Evolutionary conservation across 2,329 filamentous ascomycete species (phyloP).

Genomic region (Dichotomopilus funicola): DNA sequence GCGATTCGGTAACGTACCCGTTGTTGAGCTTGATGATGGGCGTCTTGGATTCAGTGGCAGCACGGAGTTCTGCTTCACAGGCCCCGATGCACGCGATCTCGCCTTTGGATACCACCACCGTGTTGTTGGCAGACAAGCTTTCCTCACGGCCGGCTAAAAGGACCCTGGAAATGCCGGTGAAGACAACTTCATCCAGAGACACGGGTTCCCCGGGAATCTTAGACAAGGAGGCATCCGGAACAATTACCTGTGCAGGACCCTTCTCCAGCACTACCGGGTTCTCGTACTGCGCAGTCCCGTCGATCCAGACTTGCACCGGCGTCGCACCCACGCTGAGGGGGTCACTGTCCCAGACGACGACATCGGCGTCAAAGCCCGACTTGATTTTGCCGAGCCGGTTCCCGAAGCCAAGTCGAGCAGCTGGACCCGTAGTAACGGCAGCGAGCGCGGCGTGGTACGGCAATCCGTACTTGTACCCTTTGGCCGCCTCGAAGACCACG

Average conservation of each 20-base stretch:
- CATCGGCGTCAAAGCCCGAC: slow-evolving; percentile 54
- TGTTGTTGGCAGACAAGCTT: slow-evolving; percentile 26
- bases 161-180: slow-evolving; percentile 50
- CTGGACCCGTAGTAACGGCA: slow-evolving; percentile 52
- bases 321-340: slow-evolving; percentile 54
- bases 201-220: slow-evolving; percentile 37
- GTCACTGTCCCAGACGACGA: slow-evolving; percentile 58
- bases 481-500: slow-evolving; percentile 59
- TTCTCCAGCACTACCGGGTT: slow-evolving; percentile 50
- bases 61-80: slow-evolving; percentile 41
- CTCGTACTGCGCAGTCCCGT: slow-evolving; percentile 52
- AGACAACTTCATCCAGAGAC: slow-evolving; percentile 38
- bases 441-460: slow-evolving; percentile 55
- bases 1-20: slow-evolving; percentile 53
- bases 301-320: slow-evolving; percentile 58
- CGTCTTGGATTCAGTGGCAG: slow-evolving; percentile 25
- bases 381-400: slow-evolving; percentile 55
- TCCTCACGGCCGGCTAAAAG: slow-evolving; percentile 40
- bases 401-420: slow-evolving; percentile 50
- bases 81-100: slow-evolving; percentile 50
- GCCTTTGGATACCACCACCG: slow-evolving; percentile 48
- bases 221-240: slow-evolving; percentile 36
- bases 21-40: slow-evolving; percentile 44
- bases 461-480: slow-evolving; percentile 53
- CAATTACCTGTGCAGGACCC: slow-evolving; percentile 34